Percentiles rank a stretch among this genome's conserved stretches.
These are phyloP conservation scores for Fusarium robinianum DNA, from an alignment of 2,329 filamentous ascomycete species.

Conservation along the genomic window DNA sequence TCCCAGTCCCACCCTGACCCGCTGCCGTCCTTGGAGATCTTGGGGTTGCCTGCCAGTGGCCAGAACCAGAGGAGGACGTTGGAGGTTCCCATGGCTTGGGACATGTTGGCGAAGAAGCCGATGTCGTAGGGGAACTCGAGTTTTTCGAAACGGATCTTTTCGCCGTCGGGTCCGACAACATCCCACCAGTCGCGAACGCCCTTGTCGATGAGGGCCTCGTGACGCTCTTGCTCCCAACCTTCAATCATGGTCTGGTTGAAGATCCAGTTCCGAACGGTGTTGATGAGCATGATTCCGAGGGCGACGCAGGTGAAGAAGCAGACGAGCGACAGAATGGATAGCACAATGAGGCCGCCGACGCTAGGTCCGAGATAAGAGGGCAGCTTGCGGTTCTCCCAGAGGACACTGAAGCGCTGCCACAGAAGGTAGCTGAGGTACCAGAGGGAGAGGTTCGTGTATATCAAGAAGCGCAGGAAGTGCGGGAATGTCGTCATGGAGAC, in stretches of 20 bases:
- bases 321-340: slow-evolving; percentile 63
- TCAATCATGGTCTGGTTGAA: slow-evolving; percentile 83
- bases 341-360: slow-evolving; percentile 59
- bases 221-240: slow-evolving; percentile 71
- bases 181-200: slow-evolving; percentile 53
- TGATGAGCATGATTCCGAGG: slow-evolving; percentile 67
- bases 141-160: slow-evolving; percentile 56
- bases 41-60: slow-evolving; percentile 63
- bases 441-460: slow-evolving; percentile 69
- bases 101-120: slow-evolving; percentile 73
- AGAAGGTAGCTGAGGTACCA: slow-evolving; percentile 65
- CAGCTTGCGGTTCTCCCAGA: slow-evolving; percentile 69
- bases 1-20: slow-evolving; percentile 65
- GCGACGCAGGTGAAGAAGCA: slow-evolving; percentile 64
- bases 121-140: slow-evolving; percentile 85
- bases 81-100: slow-evolving; percentile 72
- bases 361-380: slow-evolving; percentile 77
- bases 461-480: slow-evolving; percentile 78
- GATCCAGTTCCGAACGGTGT: slow-evolving; percentile 63
- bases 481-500: slow-evolving; percentile 82
- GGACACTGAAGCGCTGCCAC: slow-evolving; percentile 57
- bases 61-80: slow-evolving; percentile 72
- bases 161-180: slow-evolving; percentile 41
- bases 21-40: slow-evolving; percentile 43
- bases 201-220: slow-evolving; percentile 60